Evolutionary conservation across 2,329 filamentous ascomycete species (phyloP), one percentile per base, ranked within the genome.

Genomic region (Calonectria honghensis): DNA sequence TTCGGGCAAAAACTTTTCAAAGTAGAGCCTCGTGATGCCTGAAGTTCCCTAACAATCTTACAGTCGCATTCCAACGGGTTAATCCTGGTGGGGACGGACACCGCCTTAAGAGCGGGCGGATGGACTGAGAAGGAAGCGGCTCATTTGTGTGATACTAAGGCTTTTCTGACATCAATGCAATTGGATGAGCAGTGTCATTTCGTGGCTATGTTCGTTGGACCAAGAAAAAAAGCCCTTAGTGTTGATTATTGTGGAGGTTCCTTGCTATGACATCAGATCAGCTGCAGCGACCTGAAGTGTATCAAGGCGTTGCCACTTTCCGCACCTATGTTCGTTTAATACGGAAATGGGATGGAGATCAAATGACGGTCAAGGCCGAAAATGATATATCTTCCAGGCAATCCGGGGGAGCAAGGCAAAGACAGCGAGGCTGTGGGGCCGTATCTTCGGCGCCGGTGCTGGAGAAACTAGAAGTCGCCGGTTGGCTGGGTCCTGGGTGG

Each of bases 381-480:
- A 27, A 63, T 63, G n/a, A 48, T 18, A 11, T 41, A 31, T 35
- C 24, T 29, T 41, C 41, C 18, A 41, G 14, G 24, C 24, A 41
- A 14, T 24, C 57, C 14, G 57, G 57, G 24, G 24, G 24, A 31
- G 35, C 35, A 63, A 41, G 57, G 57, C 57, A n/a, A 63, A 63
- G 18, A 41, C 35, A 41, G 27, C 14, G 37, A 63, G 57, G 57
- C 57, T 50, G 59, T 70, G 72, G 72, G 67, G 72, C 72, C 72
- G 54, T 52, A 54, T 35, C 45, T 24, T 67, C 61, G 67, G 71
- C 31, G 37, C 29, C 54, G 48, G 65, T 6, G 18, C 70, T 31
- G 31, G 54, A 63, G 37, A 37, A 50, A 59, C 39, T 29, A 24
- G 64, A 73, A 61, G 70, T 61, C 39, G 20, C 48, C 68, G 59